phyloP scores from a whole-genome alignment of 805 yeast species.

The Torulaspora franciscae region DNA sequence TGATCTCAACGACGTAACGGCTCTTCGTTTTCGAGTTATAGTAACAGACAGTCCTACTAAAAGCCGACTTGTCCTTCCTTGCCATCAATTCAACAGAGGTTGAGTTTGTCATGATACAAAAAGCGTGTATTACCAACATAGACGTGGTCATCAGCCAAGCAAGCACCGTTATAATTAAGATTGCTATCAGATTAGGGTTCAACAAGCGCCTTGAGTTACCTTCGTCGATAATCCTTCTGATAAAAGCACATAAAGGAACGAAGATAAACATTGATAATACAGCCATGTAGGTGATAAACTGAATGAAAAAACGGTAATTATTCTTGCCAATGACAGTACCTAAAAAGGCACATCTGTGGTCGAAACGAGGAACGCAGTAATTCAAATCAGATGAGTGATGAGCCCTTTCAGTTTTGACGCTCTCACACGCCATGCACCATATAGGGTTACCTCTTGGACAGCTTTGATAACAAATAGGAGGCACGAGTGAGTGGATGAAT shows the following conservation, averaged over 20 bases:
- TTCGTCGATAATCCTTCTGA: constrained; percentile 24
- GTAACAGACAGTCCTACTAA: constrained; percentile 26
- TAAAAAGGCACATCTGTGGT: constrained; percentile 79
- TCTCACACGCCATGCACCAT: constrained; percentile 66
- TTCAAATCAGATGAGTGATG: constrained; percentile 60
- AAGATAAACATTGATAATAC: constrained; percentile 39
- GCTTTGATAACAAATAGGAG: constrained; percentile 62
- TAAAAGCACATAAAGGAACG: constrained; percentile 37
- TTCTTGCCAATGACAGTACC: constrained; percentile 65
- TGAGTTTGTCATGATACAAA: constrained; percentile 44
- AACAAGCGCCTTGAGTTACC: constrained; percentile 22
- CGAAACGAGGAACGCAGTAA: constrained; percentile 67
- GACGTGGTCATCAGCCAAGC: constrained; percentile 45
- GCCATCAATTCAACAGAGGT: constrained; percentile 59
- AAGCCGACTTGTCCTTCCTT: constrained; percentile 19
- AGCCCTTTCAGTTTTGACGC: constrained; percentile 60
- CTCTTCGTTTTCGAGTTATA: constrained; percentile 31
- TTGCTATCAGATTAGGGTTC: constrained; percentile 47
- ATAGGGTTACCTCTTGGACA: constrained; percentile 69
- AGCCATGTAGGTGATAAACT: constrained; percentile 42
- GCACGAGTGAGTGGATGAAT: constrained; percentile 30
- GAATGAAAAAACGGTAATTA: constrained; percentile 59
- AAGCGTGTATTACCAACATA: constrained; percentile 41
- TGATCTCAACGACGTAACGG: constrained; percentile 43
- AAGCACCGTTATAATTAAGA: constrained; percentile 43